Base-by-base conservation (phyloP, 225 moss, liverwort and hornwort genomes). In the Physcomitrellopsis africana region DNA sequence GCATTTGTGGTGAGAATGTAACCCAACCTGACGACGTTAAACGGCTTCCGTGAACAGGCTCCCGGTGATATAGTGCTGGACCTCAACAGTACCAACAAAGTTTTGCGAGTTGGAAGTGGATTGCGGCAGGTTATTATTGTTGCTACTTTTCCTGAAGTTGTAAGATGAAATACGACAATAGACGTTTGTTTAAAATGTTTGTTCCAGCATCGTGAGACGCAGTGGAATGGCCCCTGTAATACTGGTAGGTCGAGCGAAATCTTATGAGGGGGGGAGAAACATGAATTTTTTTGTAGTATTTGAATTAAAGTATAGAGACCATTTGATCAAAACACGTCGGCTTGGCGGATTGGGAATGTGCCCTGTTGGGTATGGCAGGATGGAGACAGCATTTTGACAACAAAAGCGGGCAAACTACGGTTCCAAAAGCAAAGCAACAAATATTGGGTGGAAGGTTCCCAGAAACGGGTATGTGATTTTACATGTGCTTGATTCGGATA, bases 361-460 rank as follows among this genome's bases (percentile, higher is more conserved):
- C 26, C 17, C 24, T 76, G 20, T 64, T 66, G 75, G 80, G n/a
- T 60, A 52, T 68, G 61, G 65, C 72, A 96, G 94, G 97, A 94
- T 65, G 94, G 94, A 27, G 90, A 91, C 51, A 78, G 74, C 57
- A 80, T 99, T 71, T 83, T 87, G 74, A 84, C 86, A 49, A 92
- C 89, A 2, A 90, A 89, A 69, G 85, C 77, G 19, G 97, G 97
- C 20, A 92, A 86, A 65, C 82, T 99, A 48, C 84, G 84, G 65
- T 79, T 84, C 64, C 84, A 84, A 18, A 93, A 90, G 76, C 79
- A 84, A 71, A 81, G 84, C 47, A 93, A 93, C 73, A 94, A 94
- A 62, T 99, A 94, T 64, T 91, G 91, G 91, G 87, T 99, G 61
- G 94, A 99, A 77, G 93, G 97, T 68, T 94, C 94, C 49, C 97